These are phyloP conservation scores for Platanus orientalis DNA, from an alignment of 164 flowering plant genomes.

Conservation along the genomic window DNA sequence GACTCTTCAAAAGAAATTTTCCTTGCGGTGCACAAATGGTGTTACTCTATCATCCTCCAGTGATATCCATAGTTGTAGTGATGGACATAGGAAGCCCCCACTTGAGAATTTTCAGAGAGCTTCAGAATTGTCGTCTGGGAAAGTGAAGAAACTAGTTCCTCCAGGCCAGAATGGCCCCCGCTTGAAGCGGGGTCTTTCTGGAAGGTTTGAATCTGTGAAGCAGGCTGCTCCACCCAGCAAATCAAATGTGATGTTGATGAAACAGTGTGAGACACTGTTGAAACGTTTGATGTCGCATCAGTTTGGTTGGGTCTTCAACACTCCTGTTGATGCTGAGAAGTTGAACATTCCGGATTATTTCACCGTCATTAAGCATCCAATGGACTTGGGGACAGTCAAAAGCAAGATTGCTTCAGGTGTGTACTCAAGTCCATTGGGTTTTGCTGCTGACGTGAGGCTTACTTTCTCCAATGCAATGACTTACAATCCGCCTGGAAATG, in stretches of 20 bases:
- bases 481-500: conserved; percentile 71
- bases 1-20: conserved; percentile 40
- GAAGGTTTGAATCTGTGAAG: conserved; percentile 21
- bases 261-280: conserved; percentile 57
- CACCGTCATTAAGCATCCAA: conserved; percentile 68
- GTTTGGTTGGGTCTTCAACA: conserved; percentile 54
- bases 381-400: conserved; percentile 82
- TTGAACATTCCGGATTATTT: conserved; percentile 78
- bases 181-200: conserved; percentile 29
- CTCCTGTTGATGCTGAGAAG: conserved; percentile 65
- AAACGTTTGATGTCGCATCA: conserved; percentile 54
- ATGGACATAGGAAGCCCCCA: conserved; percentile 36
- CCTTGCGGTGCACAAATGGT: conserved; percentile 13
- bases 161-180: conserved; percentile 28
- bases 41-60: conserved; percentile 36
- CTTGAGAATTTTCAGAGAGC: conserved; percentile 23
- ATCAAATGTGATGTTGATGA: conserved; percentile 33
- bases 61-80: conserved; percentile 42
- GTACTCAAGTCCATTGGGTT: conserved; percentile 49
- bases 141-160: conserved; percentile 35
- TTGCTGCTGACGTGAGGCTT: conserved; percentile 76
- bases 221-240: conserved; percentile 11
- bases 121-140: conserved; percentile 19
- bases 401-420: conserved; percentile 39
- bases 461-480: conserved; percentile 80